Evolutionary conservation across 352 stramenopile genomes (phyloP).

Genomic region (Phytophthora europaea): DNA sequence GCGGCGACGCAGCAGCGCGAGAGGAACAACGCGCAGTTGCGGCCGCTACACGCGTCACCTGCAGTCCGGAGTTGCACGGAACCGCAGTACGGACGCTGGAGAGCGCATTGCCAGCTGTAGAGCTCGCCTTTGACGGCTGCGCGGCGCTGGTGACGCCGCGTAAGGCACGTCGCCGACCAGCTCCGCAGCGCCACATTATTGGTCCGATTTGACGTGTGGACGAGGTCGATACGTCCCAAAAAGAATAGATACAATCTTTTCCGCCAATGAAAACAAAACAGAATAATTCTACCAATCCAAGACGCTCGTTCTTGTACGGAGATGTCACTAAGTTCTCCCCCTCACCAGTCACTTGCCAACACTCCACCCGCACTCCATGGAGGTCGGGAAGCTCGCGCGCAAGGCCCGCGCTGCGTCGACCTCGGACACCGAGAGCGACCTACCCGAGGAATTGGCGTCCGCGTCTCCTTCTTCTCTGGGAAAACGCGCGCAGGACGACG

Average conservation of each 20-base stretch:
- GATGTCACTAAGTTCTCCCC: conserved; percentile 58
- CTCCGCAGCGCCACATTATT: conserved; percentile 43
- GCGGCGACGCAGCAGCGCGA: conserved; percentile 1
- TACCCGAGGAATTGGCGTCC: neutral
- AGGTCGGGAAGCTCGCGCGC: conserved; percentile 33
- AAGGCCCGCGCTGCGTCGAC: conserved; percentile 13
- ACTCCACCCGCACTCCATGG: conserved; percentile 25
- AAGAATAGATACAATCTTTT: neutral
- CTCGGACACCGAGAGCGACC: conserved; percentile 25
- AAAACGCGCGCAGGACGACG: conserved; percentile 22
- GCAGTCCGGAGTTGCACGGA: conserved; percentile 5
- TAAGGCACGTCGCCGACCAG: conserved; percentile 36
- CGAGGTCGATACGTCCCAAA: neutral
- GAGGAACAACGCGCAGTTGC: conserved; percentile 6
- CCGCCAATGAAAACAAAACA: neutral
- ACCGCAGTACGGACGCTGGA: neutral
- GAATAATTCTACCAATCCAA: neutral
- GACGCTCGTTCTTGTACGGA: conserved; percentile 26
- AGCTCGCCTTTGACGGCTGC: neutral
- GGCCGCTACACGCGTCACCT: conserved; percentile 2
- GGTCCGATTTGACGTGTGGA: conserved; percentile 18
- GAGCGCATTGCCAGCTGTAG: neutral
- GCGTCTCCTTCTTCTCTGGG: conserved; percentile 16
- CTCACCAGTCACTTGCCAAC: conserved; percentile 30
- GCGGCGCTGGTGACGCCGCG: conserved; percentile 32